These are phyloP conservation scores for Edaphochlamys debaryana DNA, from an alignment of 139 green algal genomes.

Conservation along the genomic window DNA sequence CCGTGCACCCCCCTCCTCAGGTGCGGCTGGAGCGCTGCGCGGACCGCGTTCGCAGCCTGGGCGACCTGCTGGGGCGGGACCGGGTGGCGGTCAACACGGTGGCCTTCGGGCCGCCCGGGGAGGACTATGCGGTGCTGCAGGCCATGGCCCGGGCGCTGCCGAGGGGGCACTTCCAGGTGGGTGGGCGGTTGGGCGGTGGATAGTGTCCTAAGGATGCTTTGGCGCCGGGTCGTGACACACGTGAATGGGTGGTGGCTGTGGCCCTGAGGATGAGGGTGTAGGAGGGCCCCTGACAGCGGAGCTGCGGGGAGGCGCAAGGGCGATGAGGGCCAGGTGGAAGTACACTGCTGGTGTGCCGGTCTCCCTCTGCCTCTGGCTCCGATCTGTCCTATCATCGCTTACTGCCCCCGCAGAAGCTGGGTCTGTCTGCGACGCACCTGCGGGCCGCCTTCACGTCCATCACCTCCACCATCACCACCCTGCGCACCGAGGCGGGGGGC, in stretches of 20 bases:
- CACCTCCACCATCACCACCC: slow-evolving; percentile 43
- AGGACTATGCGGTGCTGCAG: slow-evolving; percentile 51
- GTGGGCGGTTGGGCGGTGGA: too few species aligned
- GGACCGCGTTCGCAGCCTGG: slow-evolving; percentile 23
- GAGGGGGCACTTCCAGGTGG: slow-evolving; percentile 37
- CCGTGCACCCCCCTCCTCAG: too few species aligned
- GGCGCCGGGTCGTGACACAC: background rate
- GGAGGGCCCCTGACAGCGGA: too few species aligned
- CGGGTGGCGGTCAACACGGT: slow-evolving; percentile 45
- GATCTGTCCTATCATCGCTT: too few species aligned
- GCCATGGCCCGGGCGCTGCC: slow-evolving; percentile 47
- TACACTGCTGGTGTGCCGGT: too few species aligned
- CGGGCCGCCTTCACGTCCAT: slow-evolving; percentile 51
- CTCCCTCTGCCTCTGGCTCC: background rate
- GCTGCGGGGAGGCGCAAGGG: too few species aligned
- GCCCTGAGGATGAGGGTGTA: too few species aligned
- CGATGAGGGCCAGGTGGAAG: too few species aligned
- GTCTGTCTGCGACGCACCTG: slow-evolving; percentile 35
- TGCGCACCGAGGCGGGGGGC: slow-evolving; percentile 13
- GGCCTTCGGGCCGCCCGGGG: slow-evolving; percentile 41
- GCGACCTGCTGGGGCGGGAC: slow-evolving; percentile 48
- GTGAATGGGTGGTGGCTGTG: too few species aligned
- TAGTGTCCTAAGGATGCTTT: background rate
- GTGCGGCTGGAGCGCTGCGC: slow-evolving; percentile 17
- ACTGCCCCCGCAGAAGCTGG: slow-evolving; percentile 43